These are phyloP conservation scores for Cadophora sp. DNA, from an alignment of 2,329 filamentous ascomycete genomes.

Conservation along the genomic window DNA sequence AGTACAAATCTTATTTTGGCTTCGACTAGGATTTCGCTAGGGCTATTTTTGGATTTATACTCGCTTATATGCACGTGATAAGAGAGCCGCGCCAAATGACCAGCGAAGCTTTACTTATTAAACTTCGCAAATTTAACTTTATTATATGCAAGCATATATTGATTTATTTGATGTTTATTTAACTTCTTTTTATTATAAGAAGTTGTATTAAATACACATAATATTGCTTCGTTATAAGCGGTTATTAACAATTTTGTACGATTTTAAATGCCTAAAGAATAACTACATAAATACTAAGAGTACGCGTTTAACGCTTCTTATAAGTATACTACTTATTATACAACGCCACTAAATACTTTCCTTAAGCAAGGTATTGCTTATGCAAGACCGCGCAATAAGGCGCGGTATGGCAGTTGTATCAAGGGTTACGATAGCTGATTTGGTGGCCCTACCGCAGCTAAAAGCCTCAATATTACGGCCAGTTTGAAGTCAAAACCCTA, in stretches of 20 bases:
- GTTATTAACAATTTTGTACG: conserved; percentile 25
- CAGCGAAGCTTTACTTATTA: conserved; percentile 9
- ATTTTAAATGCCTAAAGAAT: conserved; percentile 22
- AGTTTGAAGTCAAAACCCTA: conserved; percentile 34
- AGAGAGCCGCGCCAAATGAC: conserved; percentile 19
- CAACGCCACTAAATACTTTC: conserved; percentile 28
- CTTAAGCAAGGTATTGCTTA: conserved; percentile 32
- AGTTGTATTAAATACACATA: conserved; percentile 18
- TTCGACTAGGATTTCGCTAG: conserved; percentile 1
- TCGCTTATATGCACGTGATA: conserved; percentile 17
- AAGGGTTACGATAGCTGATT: conserved; percentile 28
- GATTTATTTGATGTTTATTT: conserved; percentile 25
- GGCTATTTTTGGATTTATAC: conserved; percentile 21
- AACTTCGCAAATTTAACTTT: conserved; percentile 28
- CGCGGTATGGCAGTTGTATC: conserved; percentile 28
- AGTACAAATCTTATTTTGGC: not conserved
- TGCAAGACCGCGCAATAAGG: conserved; percentile 29
- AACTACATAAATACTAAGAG: conserved; percentile 26
- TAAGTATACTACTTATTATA: conserved; percentile 26
- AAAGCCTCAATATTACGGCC: conserved; percentile 27
- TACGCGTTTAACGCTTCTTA: conserved; percentile 24
- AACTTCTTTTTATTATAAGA: conserved; percentile 23
- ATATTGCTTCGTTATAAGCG: conserved; percentile 7
- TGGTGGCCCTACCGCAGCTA: conserved; percentile 22
- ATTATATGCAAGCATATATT: conserved; percentile 23